Conservation (phyloP, 441 rosid genomes). For the Aleurites moluccanus region DNA sequence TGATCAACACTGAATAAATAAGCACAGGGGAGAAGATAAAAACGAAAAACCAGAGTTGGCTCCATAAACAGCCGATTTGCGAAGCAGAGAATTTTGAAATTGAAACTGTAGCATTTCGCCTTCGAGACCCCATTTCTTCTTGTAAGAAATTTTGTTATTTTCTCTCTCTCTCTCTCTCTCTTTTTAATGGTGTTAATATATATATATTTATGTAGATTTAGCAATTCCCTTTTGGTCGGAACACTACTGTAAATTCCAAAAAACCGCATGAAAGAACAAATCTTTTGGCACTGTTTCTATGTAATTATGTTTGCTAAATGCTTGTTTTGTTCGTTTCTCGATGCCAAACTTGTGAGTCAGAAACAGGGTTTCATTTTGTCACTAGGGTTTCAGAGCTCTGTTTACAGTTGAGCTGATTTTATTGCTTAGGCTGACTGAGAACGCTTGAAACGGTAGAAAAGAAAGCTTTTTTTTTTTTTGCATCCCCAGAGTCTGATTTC, state of each 20-base stretch:
- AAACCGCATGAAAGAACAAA: background rate
- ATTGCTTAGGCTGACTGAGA: constrained; percentile 18
- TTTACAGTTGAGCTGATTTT: constrained; percentile 9
- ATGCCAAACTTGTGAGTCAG: background rate
- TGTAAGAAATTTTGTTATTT: constrained; percentile 3
- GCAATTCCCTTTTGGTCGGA: constrained; percentile 2
- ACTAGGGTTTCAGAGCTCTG: constrained; percentile 21
- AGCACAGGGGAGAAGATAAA: background rate
- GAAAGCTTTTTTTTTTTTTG: constrained; percentile 9
- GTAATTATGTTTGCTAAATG: background rate
- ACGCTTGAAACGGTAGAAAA: constrained; percentile 1
- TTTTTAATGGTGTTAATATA: background rate
- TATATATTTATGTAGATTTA: background rate
- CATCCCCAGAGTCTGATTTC: constrained; percentile 8
- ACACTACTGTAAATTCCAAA: background rate
- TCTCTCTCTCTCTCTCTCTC: background rate
- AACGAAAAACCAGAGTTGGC: background rate
- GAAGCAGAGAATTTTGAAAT: constrained; percentile 10
- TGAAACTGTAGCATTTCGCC: background rate
- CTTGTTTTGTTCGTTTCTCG: background rate
- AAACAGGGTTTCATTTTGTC: constrained; percentile 10
- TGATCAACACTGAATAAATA: background rate
- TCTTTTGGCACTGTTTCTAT: background rate
- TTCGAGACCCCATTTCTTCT: background rate
- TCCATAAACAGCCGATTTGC: constrained; percentile 2